These are phyloP conservation scores for Diaporthe eres DNA, from an alignment of 2,329 filamentous ascomycete species.

Conservation along the genomic window DNA sequence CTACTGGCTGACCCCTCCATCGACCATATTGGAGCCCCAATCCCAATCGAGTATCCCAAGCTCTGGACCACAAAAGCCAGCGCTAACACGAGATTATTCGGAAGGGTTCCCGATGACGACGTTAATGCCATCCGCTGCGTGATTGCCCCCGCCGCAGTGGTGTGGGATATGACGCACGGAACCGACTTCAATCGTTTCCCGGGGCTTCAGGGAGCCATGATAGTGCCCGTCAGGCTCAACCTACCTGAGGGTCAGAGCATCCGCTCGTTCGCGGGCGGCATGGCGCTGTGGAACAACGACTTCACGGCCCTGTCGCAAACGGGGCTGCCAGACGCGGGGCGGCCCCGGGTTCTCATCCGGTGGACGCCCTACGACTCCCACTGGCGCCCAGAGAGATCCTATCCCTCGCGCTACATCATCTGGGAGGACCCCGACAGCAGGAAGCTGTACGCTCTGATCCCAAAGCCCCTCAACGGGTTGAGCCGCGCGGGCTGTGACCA, in stretches of 20 bases:
- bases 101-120: background rate
- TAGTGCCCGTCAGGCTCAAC: conserved; percentile 2
- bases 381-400: too few species aligned
- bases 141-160: background rate
- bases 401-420: background rate
- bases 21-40: background rate
- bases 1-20: background rate
- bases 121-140: background rate
- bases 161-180: background rate
- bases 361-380: background rate
- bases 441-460: background rate
- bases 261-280: background rate
- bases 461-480: background rate
- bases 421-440: background rate
- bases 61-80: background rate
- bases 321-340: background rate
- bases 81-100: accelerated
- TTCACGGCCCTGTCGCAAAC: background rate
- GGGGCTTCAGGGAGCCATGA: background rate
- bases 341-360: background rate
- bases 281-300: background rate
- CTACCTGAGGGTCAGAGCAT: background rate
- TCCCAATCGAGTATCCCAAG: background rate
- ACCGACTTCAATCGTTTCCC: background rate
- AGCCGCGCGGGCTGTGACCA: conserved; percentile 16